phyloP scores from a whole-genome alignment of 1,284 basidiomycete genomes.

The Malassezia equina region DNA sequence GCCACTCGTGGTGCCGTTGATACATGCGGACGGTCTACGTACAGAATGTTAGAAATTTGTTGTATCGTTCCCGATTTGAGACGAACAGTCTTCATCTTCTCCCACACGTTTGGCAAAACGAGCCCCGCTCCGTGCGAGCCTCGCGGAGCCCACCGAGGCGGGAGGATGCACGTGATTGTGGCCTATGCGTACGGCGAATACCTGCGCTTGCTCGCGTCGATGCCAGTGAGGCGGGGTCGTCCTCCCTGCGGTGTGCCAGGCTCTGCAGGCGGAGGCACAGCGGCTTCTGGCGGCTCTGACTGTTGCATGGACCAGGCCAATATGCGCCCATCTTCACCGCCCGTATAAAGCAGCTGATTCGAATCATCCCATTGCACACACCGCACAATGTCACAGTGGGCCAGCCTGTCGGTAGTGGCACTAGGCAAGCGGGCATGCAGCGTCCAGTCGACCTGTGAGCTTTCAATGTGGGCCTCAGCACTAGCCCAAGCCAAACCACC shows the following conservation, averaged over 20 bases:
- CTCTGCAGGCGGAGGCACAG: neutral
- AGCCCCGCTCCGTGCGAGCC: too few species aligned
- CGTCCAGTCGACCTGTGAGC: neutral
- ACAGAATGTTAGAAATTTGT: neutral
- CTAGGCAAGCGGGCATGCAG: constrained; percentile 13
- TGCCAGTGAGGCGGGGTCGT: neutral
- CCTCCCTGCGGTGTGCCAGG: neutral
- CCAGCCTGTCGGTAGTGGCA: neutral
- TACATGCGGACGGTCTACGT: neutral
- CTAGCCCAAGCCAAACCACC: constrained; percentile 11
- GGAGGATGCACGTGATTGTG: neutral
- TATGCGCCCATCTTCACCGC: constrained; percentile 11
- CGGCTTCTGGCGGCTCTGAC: neutral
- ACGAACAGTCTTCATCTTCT: neutral
- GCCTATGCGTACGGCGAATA: constrained; percentile 3
- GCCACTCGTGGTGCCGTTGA: neutral
- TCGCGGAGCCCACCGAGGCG: too few species aligned
- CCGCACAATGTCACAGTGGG: constrained; percentile 17
- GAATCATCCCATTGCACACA: constrained; percentile 10
- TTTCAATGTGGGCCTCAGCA: neutral
- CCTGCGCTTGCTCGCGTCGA: neutral
- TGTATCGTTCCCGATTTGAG: neutral
- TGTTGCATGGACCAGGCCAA: constrained; percentile 10
- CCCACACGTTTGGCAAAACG: neutral
- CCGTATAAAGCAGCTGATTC: constrained; percentile 1